Evolutionary conservation across 257 asterid species (phyloP), one percentile per base, ranked within the genome.

Genomic region (Penstemon davidsonii): DNA sequence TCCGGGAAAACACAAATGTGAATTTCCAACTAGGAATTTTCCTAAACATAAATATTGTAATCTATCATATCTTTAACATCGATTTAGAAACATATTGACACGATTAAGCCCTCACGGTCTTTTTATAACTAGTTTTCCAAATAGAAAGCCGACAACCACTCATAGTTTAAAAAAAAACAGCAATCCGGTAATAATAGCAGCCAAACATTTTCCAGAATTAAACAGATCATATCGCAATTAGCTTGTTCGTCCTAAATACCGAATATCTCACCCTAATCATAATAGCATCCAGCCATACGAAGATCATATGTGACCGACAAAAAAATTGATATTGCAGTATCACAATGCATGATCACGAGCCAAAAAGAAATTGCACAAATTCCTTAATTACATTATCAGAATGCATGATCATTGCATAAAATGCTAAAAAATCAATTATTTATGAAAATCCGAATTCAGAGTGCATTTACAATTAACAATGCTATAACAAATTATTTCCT

Each of bases 391-490:
- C 10, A 67, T 47, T 69, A 63, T 43, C 68, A 18, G 15, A 58
- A 71, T 47, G 58, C 73, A 66, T 47, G 72, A 64, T 72, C 80
- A 59, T 69, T 66, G 59, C 67, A 53, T 18, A 65, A 58, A 75
- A 46, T 51, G 43, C 51, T 8, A 44, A 13, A 52, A 58, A 6
- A 37, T 25, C 70, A 59, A 63, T n/a, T 52, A 7, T 57, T 59
- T 43, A 43, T 38, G 25, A 15, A 15, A 43, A 70, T 40, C 58
- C 3, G 43, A 44, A 61, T 25, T 62, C 60, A 10, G 52, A 46
- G 8, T 8, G 49, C 1, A 45, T 4, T 12, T 49, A 55, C 13
- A 43, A 54, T 45, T 44, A 54, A 57, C 45, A 25, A 50, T 49
- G 13, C 40, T 41, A 49, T 8, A 46, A 66, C 51, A 60, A 55